Conservation (phyloP, 2,329 filamentous ascomycete genomes). For the Aspergillus tamarii region DNA sequence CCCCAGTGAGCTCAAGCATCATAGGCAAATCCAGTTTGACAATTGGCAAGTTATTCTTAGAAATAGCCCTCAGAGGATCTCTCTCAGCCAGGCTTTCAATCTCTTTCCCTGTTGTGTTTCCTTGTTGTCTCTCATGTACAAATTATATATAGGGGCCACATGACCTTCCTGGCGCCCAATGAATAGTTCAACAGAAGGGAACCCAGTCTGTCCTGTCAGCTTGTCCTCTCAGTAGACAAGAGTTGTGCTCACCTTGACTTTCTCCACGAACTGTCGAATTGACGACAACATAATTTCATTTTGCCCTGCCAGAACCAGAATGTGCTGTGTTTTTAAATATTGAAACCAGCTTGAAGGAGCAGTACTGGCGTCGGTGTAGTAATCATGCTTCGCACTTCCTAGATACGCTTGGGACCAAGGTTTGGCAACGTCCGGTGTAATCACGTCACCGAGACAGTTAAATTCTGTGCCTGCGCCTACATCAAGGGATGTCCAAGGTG, state of each 20-base stretch:
- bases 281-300: neutral
- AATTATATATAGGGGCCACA: conserved; percentile 2
- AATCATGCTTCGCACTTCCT: neutral
- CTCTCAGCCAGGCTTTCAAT: neutral
- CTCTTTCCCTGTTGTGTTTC: neutral
- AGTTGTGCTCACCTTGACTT: neutral
- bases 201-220: neutral
- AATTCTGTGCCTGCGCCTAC: neutral
- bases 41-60: neutral
- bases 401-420: neutral
- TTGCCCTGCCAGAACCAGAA: conserved; percentile 2
- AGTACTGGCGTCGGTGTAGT: neutral
- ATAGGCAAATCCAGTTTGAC: no score
- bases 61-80: neutral
- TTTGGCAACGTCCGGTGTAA: neutral
- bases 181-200: neutral
- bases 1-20: neutral
- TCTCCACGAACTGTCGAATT: neutral
- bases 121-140: neutral
- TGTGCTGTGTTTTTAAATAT: neutral
- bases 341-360: conserved; percentile 1
- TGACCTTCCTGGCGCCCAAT: neutral
- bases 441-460: neutral
- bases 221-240: neutral
- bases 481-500: neutral